These are phyloP conservation scores for Aspergillus baeticus DNA, from an alignment of 495 filamentous ascomycete genomes.

Conservation along the genomic window DNA sequence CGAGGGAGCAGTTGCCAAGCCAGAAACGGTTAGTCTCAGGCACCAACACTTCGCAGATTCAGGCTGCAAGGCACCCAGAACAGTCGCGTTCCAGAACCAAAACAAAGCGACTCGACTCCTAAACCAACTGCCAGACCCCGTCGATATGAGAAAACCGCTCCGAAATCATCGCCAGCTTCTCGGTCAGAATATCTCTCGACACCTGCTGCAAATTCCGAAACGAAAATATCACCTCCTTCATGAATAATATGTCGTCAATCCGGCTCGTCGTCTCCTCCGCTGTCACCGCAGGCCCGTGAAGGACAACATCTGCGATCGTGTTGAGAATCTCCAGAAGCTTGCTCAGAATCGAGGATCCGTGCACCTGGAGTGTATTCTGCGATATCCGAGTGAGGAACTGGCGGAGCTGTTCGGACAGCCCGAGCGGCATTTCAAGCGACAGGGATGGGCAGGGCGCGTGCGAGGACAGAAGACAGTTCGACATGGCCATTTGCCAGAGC, in stretches of 20 bases:
- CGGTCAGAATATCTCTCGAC: conserved; percentile 19
- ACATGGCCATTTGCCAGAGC: conserved; percentile 53
- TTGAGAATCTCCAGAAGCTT: conserved; percentile 58
- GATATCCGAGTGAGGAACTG: conserved; percentile 45
- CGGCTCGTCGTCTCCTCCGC: conserved; percentile 26
- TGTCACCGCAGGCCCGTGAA: conserved; percentile 24
- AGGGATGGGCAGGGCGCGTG: conserved; percentile 37
- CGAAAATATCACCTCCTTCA: conserved; percentile 28
- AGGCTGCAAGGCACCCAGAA: too few relatives aligned
- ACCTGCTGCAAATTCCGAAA: conserved; percentile 27
- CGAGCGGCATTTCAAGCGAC: conserved; percentile 51
- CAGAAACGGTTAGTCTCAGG: too few relatives aligned
- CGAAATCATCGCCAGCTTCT: conserved; percentile 29
- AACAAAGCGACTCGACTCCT: not conserved
- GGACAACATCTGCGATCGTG: conserved; percentile 54
- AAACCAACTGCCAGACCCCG: not conserved
- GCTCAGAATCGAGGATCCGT: conserved; percentile 55
- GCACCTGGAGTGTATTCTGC: conserved; percentile 47
- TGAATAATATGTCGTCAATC: conserved; percentile 31
- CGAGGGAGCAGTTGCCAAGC: too few relatives aligned
- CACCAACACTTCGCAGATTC: too few relatives aligned
- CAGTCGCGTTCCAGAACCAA: conserved; percentile 5
- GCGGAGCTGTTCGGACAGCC: conserved; percentile 48
- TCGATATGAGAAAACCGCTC: conserved; percentile 22
- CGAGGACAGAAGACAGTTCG: conserved; percentile 45